Percentiles rank a stretch among this genome's conserved stretches.
Evolutionary conservation across 2,329 filamentous ascomycete genomes (phyloP).

Genomic region (Colletotrichum viniferum): DNA sequence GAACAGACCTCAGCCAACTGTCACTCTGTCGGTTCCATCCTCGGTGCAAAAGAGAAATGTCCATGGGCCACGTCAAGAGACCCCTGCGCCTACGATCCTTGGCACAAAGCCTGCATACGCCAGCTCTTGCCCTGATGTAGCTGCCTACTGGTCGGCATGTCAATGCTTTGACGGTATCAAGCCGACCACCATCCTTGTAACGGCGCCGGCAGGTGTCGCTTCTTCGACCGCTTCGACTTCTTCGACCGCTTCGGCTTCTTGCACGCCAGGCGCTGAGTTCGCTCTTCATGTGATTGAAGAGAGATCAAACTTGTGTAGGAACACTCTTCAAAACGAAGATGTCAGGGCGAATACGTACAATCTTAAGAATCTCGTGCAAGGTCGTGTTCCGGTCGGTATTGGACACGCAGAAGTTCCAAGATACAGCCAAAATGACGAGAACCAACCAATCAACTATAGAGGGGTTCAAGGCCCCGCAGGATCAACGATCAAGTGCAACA

Average conservation of each 20-base stretch:
- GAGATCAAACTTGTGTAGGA: background rate
- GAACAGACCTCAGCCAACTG: background rate
- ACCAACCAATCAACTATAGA: background rate
- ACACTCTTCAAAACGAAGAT: background rate
- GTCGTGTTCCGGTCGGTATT: background rate
- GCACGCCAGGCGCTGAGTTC: constrained; percentile 11
- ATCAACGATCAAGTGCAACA: background rate
- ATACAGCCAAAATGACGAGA: background rate
- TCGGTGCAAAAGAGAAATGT: background rate
- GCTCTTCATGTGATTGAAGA: background rate
- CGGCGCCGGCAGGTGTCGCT: background rate
- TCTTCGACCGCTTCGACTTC: background rate
- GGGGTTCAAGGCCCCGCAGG: background rate
- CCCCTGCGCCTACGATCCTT: background rate
- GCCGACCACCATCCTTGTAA: constrained; percentile 14
- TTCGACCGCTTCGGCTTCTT: background rate
- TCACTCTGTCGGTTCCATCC: background rate
- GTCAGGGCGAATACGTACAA: background rate
- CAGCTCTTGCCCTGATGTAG: constrained; percentile 15
- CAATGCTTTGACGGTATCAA: constrained; percentile 23
- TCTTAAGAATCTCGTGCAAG: background rate
- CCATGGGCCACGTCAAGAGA: background rate
- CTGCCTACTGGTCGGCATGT: constrained; percentile 23
- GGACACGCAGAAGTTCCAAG: background rate
- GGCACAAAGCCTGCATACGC: constrained; percentile 21